Conservation (phyloP, 805 yeast species). For the Cyberlindnera xylosilytica region DNA sequence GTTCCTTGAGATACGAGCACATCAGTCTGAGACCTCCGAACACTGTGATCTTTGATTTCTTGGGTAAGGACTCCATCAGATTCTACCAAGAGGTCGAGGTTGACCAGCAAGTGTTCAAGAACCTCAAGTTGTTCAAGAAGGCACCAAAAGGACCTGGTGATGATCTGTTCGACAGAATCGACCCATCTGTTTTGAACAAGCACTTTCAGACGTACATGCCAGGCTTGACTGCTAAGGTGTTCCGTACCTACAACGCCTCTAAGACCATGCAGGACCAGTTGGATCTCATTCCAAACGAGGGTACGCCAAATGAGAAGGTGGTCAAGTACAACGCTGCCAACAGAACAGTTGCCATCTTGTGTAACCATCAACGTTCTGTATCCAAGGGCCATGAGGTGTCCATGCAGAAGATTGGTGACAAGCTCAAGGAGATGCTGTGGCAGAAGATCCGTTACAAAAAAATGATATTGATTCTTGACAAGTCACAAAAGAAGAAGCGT, state of each 20-base stretch:
- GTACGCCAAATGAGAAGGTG: conserved; percentile 83
- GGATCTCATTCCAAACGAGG: conserved; percentile 79
- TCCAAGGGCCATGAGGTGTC: conserved; percentile 80
- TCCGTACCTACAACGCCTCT: conserved; percentile 96
- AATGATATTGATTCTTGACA: conserved; percentile 67
- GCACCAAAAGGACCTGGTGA: conserved; percentile 90
- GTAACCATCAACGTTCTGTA: conserved; percentile 96
- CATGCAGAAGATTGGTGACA: conserved; percentile 75
- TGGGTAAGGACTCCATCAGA: conserved; percentile 94
- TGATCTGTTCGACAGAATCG: conserved; percentile 86
- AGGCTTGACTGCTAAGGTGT: conserved; percentile 93
- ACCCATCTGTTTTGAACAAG: conserved; percentile 77
- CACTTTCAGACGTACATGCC: conserved; percentile 88
- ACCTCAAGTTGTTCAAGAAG: conserved; percentile 81
- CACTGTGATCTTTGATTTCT: conserved; percentile 82
- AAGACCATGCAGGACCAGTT: conserved; percentile 95
- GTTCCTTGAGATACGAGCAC: conserved; percentile 90
- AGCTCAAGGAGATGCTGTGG: conserved; percentile 80
- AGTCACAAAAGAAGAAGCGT: conserved; percentile 44
- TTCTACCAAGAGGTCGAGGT: conserved; percentile 92
- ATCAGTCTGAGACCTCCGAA: conserved; percentile 81
- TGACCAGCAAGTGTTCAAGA: conserved; percentile 87
- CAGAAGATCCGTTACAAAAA: conserved; percentile 70
- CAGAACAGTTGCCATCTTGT: conserved; percentile 89
- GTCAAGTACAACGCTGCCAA: conserved; percentile 91